phyloP scores from a whole-genome alignment of 208 protist genomes.

The Herpetomonas samuelpessoai region DNA sequence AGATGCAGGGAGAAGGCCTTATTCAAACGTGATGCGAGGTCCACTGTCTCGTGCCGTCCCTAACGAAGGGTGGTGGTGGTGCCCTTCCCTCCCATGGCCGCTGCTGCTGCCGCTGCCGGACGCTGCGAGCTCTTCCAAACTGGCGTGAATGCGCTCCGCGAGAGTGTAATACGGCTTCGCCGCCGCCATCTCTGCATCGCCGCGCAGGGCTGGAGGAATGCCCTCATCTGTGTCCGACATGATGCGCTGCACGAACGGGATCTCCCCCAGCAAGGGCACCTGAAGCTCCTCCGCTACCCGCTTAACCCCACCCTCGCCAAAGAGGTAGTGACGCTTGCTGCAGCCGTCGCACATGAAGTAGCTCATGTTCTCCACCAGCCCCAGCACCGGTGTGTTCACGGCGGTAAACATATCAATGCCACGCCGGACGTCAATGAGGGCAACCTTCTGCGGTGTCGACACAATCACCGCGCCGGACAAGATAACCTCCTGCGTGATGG shows the following conservation, averaged over 20 bases:
- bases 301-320: conserved; percentile 89
- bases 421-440: conserved; percentile 88
- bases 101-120: background rate
- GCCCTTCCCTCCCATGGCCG: conserved; percentile 1
- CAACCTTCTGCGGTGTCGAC: conserved; percentile 95
- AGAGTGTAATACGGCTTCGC: conserved; percentile 86
- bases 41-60: conserved; percentile 7
- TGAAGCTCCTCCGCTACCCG: conserved; percentile 81
- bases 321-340: conserved; percentile 86
- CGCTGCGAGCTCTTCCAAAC: conserved; percentile 16
- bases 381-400: conserved; percentile 94
- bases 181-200: conserved; percentile 48
- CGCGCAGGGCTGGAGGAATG: conserved; percentile 84
- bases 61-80: background rate
- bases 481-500: conserved; percentile 85
- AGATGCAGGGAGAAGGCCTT: too few species aligned
- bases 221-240: conserved; percentile 92
- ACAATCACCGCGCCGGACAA: conserved; percentile 96
- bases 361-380: conserved; percentile 98
- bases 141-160: conserved; percentile 44
- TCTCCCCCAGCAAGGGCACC: conserved; percentile 91
- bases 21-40: conserved; percentile 51
- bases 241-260: conserved; percentile 91
- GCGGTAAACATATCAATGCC: conserved; percentile 96
- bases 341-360: conserved; percentile 95